These are phyloP conservation scores for Leccinum griseonigrum DNA, from an alignment of 1,284 basidiomycete species.

Conservation along the genomic window DNA sequence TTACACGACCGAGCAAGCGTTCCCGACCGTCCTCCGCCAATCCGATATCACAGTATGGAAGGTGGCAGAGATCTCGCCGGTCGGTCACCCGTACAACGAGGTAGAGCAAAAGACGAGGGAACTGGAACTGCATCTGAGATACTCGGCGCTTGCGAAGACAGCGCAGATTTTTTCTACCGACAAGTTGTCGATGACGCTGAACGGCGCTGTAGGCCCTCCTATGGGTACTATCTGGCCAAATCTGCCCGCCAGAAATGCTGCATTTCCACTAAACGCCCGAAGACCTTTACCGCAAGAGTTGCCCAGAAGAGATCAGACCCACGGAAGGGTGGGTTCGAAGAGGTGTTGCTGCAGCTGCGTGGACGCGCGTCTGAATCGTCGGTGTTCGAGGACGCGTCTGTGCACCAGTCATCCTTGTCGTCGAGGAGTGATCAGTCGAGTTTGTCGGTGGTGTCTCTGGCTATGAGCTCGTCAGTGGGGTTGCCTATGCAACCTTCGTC, in stretches of 20 bases:
- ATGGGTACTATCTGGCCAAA: constrained; percentile 72
- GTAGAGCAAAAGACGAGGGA: constrained; percentile 79
- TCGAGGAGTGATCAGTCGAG: constrained; percentile 38
- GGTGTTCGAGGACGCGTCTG: constrained; percentile 42
- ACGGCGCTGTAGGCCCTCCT: constrained; percentile 83
- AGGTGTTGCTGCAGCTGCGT: constrained; percentile 31
- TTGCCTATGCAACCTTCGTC: constrained; percentile 45
- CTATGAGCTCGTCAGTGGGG: constrained; percentile 37
- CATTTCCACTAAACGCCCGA: constrained; percentile 91
- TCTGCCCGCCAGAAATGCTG: constrained; percentile 85
- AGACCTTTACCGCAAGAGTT: constrained; percentile 88
- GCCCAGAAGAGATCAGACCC: constrained; percentile 81
- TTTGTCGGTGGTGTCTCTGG: constrained; percentile 37
- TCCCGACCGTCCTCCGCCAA: constrained; percentile 89
- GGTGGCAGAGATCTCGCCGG: constrained; percentile 80
- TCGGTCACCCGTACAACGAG: constrained; percentile 82
- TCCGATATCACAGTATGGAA: constrained; percentile 84
- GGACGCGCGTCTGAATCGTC: constrained; percentile 36
- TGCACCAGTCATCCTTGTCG: constrained; percentile 44
- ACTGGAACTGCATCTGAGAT: constrained; percentile 69
- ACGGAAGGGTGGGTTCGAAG: constrained; percentile 45
- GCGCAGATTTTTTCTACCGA: constrained; percentile 75
- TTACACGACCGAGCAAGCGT: constrained; percentile 83
- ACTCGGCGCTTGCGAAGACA: constrained; percentile 76
- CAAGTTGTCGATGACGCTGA: constrained; percentile 84